These are phyloP conservation scores for Albugo laibachii DNA, from an alignment of 352 stramenopile species.

Conservation along the genomic window DNA sequence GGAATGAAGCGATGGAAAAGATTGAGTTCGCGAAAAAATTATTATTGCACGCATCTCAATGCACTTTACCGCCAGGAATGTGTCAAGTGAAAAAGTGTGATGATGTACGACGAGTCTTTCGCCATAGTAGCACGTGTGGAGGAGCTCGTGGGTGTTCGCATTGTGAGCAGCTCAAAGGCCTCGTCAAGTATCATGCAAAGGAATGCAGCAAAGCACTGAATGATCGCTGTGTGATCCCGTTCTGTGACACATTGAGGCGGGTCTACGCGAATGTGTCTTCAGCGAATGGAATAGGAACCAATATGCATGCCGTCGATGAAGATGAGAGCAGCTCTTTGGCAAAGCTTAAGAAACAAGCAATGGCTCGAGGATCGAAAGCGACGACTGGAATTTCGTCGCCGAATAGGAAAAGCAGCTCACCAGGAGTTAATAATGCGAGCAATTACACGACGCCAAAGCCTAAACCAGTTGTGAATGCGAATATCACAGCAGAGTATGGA, in stretches of 20 bases:
- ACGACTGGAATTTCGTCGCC: slow-evolving; percentile 5
- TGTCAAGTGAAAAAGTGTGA: slow-evolving; percentile 78
- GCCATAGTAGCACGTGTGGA: slow-evolving; percentile 61
- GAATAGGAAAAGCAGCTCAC: background rate
- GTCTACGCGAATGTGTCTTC: slow-evolving; percentile 22
- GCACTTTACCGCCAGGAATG: slow-evolving; percentile 24
- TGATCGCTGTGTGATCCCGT: slow-evolving; percentile 66
- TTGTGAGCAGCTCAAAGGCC: slow-evolving; percentile 60
- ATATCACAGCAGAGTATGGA: slow-evolving; percentile 63
- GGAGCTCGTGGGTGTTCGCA: slow-evolving; percentile 44
- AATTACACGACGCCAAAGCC: slow-evolving; percentile 8
- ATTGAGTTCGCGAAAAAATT: slow-evolving; percentile 73
- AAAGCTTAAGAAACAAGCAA: slow-evolving; percentile 7
- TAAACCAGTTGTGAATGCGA: slow-evolving; percentile 12
- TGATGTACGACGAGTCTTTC: slow-evolving; percentile 69
- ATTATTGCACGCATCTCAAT: slow-evolving; percentile 53
- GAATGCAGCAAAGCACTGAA: slow-evolving; percentile 36
- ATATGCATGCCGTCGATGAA: slow-evolving; percentile 1
- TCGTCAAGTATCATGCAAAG: slow-evolving; percentile 73
- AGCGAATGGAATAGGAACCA: slow-evolving; percentile 14
- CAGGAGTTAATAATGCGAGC: slow-evolving; percentile 1
- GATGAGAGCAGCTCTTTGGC: background rate
- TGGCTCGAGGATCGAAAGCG: slow-evolving; percentile 14
- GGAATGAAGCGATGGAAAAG: slow-evolving; percentile 39
- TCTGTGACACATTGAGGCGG: slow-evolving; percentile 51